Evolutionary conservation across 2,329 filamentous ascomycete species (phyloP).

Genomic region (Colletotrichum lentis): DNA sequence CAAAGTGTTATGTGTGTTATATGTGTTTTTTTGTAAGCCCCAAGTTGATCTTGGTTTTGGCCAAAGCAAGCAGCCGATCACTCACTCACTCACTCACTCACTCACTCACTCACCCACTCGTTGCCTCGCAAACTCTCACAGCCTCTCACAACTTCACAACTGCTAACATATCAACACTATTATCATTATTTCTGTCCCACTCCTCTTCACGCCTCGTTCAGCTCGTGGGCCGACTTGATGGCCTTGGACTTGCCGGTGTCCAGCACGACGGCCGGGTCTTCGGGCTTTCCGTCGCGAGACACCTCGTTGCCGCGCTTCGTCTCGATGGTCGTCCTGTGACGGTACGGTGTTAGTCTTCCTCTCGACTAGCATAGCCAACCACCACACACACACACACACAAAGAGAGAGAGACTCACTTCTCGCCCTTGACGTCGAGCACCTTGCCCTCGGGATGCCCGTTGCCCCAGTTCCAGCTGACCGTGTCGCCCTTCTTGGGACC

Average conservation of each 20-base stretch:
- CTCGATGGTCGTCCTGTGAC: conserved; percentile 47
- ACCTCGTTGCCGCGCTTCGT: conserved; percentile 55
- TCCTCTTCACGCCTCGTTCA: conserved; percentile 43
- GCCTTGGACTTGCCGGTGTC: conserved; percentile 51
- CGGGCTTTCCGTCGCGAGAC: conserved; percentile 49
- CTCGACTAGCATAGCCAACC: too few species aligned
- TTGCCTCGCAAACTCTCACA: too few species aligned
- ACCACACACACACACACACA: too few species aligned
- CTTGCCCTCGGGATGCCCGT: conserved; percentile 53
- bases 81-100: too few species aligned
- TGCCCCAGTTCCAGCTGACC: conserved; percentile 58
- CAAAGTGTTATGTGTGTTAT: too few species aligned
- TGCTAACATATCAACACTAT: too few species aligned
- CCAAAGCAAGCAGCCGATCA: too few species aligned
- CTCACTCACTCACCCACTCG: too few species aligned
- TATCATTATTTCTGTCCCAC: too few species aligned
- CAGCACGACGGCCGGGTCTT: conserved; percentile 55
- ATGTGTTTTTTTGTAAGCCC: too few species aligned
- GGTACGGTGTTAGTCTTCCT: not conserved
- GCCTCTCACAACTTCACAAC: too few species aligned
- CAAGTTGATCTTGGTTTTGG: too few species aligned
- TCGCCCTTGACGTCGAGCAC: conserved; percentile 55
- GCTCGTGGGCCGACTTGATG: conserved; percentile 52
- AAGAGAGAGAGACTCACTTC: conserved; percentile 44
- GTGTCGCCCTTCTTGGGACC: conserved; percentile 52